Base-by-base conservation (phyloP, 306 rosid genomes). In the Hylodesmum podocarpum region DNA sequence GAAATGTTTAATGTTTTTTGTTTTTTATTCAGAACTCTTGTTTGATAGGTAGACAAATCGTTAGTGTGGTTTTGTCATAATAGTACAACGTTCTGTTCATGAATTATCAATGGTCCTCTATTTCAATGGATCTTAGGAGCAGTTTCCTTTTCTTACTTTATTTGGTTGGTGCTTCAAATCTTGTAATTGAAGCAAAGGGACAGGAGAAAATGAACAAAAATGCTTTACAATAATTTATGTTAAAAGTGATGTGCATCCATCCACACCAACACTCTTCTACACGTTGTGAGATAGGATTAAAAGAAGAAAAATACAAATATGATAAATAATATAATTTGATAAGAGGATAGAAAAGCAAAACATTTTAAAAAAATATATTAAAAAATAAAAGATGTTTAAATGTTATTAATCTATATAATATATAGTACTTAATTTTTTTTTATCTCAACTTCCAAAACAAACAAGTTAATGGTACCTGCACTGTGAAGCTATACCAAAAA, bases 111-210 rank as follows among this genome's bases (percentile, higher is more conserved):
- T 31, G 15, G 39, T 76, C 31, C 15, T 62, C 10, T 27, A 0
- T 70, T 59, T 77, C 28, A 70, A 63, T 43, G 22, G 34, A 65
- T 82, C 46, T 72, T 64, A 37, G 83, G 76, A 66, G 86, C 19
- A 37, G 16, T 19, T 83, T 83, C 80, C 69, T 78, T 73, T 78
- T 78, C 80, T 66, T 21, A 47, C 73, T 78, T 83, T 66, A 41
- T 78, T 78, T 72, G 28, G 73, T 37, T 58, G 62, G 68, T 58
- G 22, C 67, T 57, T 78, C 72, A 54, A 51, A 70, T 76, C 73
- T 81, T 70, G 22, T 21, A 72, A 53, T 8, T 40, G 18, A 15
- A 29, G 16, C 29, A 64, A 72, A 72, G 25, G 25, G 59, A 65
- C 13, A n/a, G n/a, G n/a, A n/a, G n/a, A n/a, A n/a, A n/a, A n/a